Evolutionary conservation across 495 filamentous ascomycete genomes (phyloP), one percentile per base, ranked within the genome.

Genomic region (Annulohypoxylon bovei): DNA sequence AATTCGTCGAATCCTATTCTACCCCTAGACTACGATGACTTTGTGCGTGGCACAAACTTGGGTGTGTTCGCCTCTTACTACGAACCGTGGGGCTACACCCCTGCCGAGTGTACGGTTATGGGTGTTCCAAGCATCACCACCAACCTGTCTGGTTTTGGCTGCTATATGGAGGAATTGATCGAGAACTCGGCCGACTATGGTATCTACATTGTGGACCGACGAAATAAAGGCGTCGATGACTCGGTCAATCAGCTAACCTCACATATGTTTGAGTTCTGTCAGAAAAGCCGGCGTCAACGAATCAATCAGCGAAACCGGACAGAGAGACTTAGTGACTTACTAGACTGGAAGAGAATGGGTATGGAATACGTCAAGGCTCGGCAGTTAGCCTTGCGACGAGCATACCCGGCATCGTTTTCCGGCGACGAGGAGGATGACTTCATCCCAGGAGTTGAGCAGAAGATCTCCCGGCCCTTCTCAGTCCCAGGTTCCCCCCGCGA

Each of bases 241-340:
- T 95, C 92, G 22, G 94, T 98, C 78, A 97, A 98, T 79, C 94
- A 98, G 77, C 89, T 99, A 40, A 87, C 92, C 20, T 88, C 91
- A 8, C 93, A 89, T 83, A 98, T 99, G 95, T 95, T 90, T 76
- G 93, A 98, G 28, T 99, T 98, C 78, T 88, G 93, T n/a, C 81
- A 85, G 67, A 99, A 98, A 87, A 97, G 92, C 79, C 89, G 93
- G 63, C 88, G 95, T 35, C 95, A 99, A 78, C 91, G 95, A 20
- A 99, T 99, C 83, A 99, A 99, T 82, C 96, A 98, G 82, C 88
- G 95, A 16, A 99, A 99, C 82, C 89, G 95, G n/a, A 98, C 96
- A 0, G 95, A 99, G 81, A 88, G 95, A 22, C 82, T 99, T 53
- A 96, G 93, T 72, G 95, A 99, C 77, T 84, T 99, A 30, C 83